These are phyloP conservation scores for Xylariaceae sp. DNA, from an alignment of 2,329 filamentous ascomycete species.

Conservation along the genomic window DNA sequence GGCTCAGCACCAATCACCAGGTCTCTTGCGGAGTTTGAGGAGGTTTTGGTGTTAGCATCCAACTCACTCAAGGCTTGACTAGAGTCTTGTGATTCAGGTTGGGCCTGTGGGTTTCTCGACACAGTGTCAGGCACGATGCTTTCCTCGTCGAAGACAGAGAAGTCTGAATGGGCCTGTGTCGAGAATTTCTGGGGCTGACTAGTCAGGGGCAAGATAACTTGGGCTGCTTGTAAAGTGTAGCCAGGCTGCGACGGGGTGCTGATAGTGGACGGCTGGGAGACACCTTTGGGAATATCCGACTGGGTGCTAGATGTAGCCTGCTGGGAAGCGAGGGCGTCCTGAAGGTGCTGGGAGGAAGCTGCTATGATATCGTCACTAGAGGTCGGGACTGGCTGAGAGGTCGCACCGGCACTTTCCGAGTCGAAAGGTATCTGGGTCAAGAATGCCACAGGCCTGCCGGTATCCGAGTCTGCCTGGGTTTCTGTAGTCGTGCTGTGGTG, in stretches of 20 bases:
- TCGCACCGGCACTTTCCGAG: no score
- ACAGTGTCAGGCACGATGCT: conserved; percentile 10
- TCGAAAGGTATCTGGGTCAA: no score
- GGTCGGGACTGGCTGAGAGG: no score
- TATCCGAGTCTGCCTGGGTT: no score
- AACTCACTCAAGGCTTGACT: conserved; percentile 20
- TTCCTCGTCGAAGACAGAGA: conserved; percentile 17
- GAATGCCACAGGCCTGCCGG: no score
- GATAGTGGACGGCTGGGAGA: neutral
- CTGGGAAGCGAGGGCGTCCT: no score
- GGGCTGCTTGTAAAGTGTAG: conserved; percentile 21
- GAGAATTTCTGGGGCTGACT: conserved; percentile 12
- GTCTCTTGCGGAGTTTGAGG: conserved; percentile 5
- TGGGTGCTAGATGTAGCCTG: no score
- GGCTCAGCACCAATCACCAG: conserved; percentile 4
- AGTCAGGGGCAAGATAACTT: conserved; percentile 17
- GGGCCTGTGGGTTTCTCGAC: conserved; percentile 1
- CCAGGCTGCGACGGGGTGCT: conserved; percentile 4
- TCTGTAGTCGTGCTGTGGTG: no score
- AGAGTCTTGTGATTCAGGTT: conserved; percentile 11
- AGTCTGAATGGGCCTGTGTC: conserved; percentile 14
- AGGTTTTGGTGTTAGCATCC: conserved; percentile 18
- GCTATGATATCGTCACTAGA: no score
- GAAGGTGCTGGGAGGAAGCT: no score
- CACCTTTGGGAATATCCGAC: no score